A percentile compares a stretch with the other conserved stretches of the same genome.
Conservation (phyloP, 1,284 basidiomycete species). For the Ceratobasidium sp. region DNA sequence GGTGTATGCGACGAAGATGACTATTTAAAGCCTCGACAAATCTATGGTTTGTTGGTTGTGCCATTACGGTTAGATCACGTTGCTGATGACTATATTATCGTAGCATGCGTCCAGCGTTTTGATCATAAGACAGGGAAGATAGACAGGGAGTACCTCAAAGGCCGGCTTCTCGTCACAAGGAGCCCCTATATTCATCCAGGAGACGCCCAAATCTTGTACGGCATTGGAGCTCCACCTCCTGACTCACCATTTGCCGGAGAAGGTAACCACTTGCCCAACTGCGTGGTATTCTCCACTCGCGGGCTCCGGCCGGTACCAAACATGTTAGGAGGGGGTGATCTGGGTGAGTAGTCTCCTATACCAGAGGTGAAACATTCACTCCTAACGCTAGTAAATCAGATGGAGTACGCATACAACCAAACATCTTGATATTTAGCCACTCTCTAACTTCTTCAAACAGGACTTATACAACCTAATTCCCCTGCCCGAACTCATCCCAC, state of each 20-base stretch:
- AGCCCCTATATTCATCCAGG: conserved; percentile 49
- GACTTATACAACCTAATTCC: conserved; percentile 50
- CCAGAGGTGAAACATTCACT: background rate
- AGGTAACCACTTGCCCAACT: conserved; percentile 46
- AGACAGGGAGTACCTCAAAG: conserved; percentile 40
- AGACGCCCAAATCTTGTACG: conserved; percentile 47
- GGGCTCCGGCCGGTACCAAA: conserved; percentile 47
- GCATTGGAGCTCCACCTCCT: conserved; percentile 47
- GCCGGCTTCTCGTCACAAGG: conserved; percentile 47
- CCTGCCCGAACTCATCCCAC: conserved; percentile 44
- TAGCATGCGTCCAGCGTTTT: conserved; percentile 47
- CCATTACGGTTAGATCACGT: background rate
- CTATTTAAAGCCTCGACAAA: conserved; percentile 69
- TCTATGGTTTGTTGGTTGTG: conserved; percentile 67
- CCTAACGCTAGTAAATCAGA: conserved; percentile 2
- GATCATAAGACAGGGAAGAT: conserved; percentile 36
- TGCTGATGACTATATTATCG: background rate
- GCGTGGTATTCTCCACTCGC: conserved; percentile 47
- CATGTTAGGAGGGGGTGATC: conserved; percentile 50
- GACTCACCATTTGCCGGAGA: conserved; percentile 47
- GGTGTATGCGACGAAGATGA: conserved; percentile 75
- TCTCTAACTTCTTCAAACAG: background rate
- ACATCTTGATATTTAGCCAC: background rate
- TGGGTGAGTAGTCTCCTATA: conserved; percentile 44
- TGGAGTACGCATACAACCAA: conserved; percentile 32